Base-by-base conservation (phyloP, 2,329 filamentous ascomycete genomes). In the Shiraia sp. region DNA sequence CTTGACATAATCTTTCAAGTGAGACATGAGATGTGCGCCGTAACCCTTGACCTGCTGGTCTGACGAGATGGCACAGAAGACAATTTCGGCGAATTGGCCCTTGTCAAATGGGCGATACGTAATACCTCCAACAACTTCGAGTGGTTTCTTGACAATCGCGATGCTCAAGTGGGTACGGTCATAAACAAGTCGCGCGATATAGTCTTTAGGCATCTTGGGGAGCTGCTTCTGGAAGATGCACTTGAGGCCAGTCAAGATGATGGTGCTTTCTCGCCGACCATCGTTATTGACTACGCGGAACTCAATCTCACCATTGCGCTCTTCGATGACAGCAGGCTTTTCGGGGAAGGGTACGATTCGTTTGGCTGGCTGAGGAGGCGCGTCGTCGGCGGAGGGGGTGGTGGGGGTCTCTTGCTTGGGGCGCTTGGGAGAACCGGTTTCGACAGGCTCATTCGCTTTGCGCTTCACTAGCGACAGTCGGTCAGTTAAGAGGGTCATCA, bases 31-130 rank as follows among this genome's bases (percentile, higher is more conserved):
- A 76, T 97, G 92, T 9, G 93, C 92, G 51, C 93, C 93, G 65
- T 99, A 99, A 24, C 93, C 93, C 72, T 97, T 99, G 57, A 99
- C 93, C 71, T 99, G 93, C 70, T 99, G 93, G 65, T 97, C 93
- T 1, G 90, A 96, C 40, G 88, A 95, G 59, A 99, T 95, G 55
- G 93, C 93, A 69, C 92, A 99, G 66, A 99, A 99, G 43, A 99
- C 93, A 59, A 99, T 99, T 73, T 99, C 93, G 52, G 93, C 93
- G 64, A 99, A 99, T 58, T 88, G 83, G 39, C 92, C 87, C 40
- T 86, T 86, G 63, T 91, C 90, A 73, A 99, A 99, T 0, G 91
- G 91, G 10, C 92, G 85, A 71, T 96, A 99, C 15, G 93, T 96
- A 64, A 99, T 97, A 45, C 93, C 93, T 71, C 80, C 81, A 25